phyloP scores from a whole-genome alignment of 176 grass and related monocot genomes.

The Hyparrhenia diplandra region DNA sequence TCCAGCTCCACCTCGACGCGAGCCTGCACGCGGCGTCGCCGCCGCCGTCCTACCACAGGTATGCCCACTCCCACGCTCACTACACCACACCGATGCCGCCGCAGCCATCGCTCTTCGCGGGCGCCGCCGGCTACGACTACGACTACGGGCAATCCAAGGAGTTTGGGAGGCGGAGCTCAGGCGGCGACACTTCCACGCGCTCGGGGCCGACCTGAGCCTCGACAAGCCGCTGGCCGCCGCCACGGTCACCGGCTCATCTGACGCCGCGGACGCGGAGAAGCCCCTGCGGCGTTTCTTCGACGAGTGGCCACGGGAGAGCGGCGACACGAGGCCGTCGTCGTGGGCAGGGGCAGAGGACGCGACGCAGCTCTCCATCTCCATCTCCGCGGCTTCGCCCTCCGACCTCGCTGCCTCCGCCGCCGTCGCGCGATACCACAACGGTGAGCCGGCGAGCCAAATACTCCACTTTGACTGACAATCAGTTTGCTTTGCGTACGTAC shows the following conservation, averaged over 20 bases:
- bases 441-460: constrained; percentile 12
- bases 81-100: not conserved
- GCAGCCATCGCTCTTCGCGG: constrained; percentile 1
- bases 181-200: constrained; percentile 56
- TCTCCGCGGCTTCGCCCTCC: constrained; percentile 26
- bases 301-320: constrained; percentile 48
- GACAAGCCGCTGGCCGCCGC: constrained; percentile 37
- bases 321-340: constrained; percentile 10
- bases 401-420: constrained; percentile 34
- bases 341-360: constrained; percentile 44
- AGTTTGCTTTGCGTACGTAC: too few species aligned
- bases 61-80: constrained; percentile 13
- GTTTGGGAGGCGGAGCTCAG: constrained; percentile 18
- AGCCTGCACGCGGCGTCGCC: constrained; percentile 22
- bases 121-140: not conserved
- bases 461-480: not conserved
- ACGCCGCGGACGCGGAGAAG: constrained; percentile 27
- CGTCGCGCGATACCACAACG: constrained; percentile 23
- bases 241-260: not conserved
- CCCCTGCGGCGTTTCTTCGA: constrained; percentile 81
- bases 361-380: constrained; percentile 63
- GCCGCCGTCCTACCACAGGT: constrained; percentile 59
- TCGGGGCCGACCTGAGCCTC: constrained; percentile 66
- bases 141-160: constrained; percentile 2
- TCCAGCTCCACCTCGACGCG: constrained; percentile 56